Evolutionary conservation across 2,329 filamentous ascomycete genomes (phyloP).

Genomic region (Endoconidiophora laricicola): DNA sequence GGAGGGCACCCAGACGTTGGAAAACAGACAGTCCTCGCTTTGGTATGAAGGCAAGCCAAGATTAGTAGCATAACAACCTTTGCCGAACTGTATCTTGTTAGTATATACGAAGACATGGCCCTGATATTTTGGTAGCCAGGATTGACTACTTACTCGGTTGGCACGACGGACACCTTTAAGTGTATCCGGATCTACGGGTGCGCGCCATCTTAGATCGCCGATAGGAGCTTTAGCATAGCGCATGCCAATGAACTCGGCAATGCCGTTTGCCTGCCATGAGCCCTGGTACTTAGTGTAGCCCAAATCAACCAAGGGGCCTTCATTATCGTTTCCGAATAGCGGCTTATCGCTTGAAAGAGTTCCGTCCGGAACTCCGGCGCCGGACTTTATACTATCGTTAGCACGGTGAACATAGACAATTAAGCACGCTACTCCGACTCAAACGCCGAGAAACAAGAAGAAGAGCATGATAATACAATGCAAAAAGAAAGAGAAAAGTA

Average conservation of each 20-base stretch:
- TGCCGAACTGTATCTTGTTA: constrained; percentile 12
- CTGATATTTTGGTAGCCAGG: constrained; percentile 20
- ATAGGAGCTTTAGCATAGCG: constrained; percentile 26
- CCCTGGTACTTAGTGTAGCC: constrained; percentile 7
- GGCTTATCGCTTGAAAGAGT: background rate
- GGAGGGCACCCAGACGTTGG: constrained; percentile 32
- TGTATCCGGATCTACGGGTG: constrained; percentile 20
- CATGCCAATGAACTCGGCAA: constrained; percentile 19
- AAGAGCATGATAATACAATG: background rate
- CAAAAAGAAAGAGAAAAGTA: background rate
- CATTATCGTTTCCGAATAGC: background rate
- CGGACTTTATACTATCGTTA: background rate
- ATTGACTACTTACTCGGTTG: constrained; percentile 20
- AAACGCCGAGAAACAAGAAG: background rate
- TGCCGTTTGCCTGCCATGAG: constrained; percentile 5
- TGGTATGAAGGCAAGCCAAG: constrained; percentile 15
- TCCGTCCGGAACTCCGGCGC: background rate
- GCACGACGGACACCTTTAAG: constrained; percentile 18
- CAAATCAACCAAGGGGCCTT: constrained; percentile 1
- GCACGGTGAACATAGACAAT: background rate
- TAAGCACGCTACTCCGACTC: background rate
- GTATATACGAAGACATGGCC: constrained; percentile 18
- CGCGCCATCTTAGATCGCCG: constrained; percentile 23
- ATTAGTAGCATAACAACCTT: constrained; percentile 8
- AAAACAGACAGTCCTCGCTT: constrained; percentile 31